Conservation (phyloP, 2,329 filamentous ascomycete species). For the Arthrobotrys pseudoclavata region DNA sequence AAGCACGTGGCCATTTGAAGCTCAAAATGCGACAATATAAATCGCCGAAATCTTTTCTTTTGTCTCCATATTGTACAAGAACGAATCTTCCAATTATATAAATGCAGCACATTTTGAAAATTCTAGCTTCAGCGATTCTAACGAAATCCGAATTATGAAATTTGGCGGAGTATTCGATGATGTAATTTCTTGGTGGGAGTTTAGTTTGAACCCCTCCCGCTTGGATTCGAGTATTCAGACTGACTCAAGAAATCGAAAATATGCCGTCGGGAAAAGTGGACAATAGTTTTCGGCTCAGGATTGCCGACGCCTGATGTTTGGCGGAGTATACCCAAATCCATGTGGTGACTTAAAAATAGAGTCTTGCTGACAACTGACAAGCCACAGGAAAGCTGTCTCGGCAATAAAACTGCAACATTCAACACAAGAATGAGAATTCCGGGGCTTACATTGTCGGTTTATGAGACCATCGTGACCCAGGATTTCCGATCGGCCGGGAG, state of each 20-base stretch:
- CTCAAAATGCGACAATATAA: no score
- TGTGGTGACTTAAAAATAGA: conserved; percentile 10
- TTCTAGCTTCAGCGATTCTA: no score
- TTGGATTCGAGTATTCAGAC: background rate
- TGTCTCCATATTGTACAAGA: no score
- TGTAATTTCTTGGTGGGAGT: no score
- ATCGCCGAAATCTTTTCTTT: no score
- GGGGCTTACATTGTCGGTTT: conserved; percentile 1
- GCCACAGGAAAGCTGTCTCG: background rate
- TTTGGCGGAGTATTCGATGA: no score
- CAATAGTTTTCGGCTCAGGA: background rate
- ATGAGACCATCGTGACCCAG: background rate
- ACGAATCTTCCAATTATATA: no score
- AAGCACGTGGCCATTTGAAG: no score
- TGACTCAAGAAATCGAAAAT: background rate
- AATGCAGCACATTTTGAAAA: no score
- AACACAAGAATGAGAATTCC: background rate
- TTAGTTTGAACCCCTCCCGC: no score
- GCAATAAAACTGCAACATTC: conserved; percentile 18
- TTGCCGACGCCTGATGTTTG: background rate
- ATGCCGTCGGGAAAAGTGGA: background rate
- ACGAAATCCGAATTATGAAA: no score
- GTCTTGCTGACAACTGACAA: conserved; percentile 3
- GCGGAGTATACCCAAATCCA: background rate
- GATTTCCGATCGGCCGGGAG: background rate